A percentile compares a stretch with the other conserved stretches of the same genome.
Conservation (phyloP, 371 early-diverging fungal genomes). For the Phascolomyces articulosus region DNA sequence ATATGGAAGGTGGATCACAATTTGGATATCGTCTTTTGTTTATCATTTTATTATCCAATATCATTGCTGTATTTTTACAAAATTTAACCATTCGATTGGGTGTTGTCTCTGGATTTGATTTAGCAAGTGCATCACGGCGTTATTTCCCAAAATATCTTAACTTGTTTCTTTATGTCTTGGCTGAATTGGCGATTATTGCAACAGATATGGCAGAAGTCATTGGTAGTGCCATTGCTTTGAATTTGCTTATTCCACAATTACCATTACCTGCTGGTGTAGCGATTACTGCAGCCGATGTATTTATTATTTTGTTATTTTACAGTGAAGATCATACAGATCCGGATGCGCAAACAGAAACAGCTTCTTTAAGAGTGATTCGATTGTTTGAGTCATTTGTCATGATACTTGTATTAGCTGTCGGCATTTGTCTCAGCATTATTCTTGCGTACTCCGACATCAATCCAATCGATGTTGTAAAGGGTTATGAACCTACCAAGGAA, state of each 20-base stretch:
- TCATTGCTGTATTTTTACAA: constrained; percentile 80
- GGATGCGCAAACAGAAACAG: constrained; percentile 13
- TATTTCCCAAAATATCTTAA: constrained; percentile 61
- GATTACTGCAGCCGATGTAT: constrained; percentile 77
- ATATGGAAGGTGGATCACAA: constrained; percentile 74
- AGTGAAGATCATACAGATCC: constrained; percentile 48
- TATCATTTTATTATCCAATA: constrained; percentile 74
- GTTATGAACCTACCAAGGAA: constrained; percentile 67
- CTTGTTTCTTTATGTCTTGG: constrained; percentile 66
- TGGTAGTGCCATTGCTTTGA: constrained; percentile 83
- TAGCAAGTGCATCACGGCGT: constrained; percentile 70
- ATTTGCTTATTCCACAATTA: constrained; percentile 70
- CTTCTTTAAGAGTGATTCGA: constrained; percentile 52
- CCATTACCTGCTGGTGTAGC: constrained; percentile 80
- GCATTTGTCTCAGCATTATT: constrained; percentile 67
- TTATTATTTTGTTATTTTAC: constrained; percentile 73
- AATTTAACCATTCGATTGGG: constrained; percentile 79
- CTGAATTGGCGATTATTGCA: constrained; percentile 79
- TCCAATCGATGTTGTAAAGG: constrained; percentile 64
- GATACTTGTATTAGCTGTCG: constrained; percentile 70
- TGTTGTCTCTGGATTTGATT: constrained; percentile 75
- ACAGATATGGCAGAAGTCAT: constrained; percentile 85
- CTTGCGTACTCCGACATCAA: constrained; percentile 63
- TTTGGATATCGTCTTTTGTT: constrained; percentile 78
- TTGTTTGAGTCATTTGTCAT: constrained; percentile 73